Conservation (phyloP, 257 asterid species). For the Lavandula angustifolia region DNA sequence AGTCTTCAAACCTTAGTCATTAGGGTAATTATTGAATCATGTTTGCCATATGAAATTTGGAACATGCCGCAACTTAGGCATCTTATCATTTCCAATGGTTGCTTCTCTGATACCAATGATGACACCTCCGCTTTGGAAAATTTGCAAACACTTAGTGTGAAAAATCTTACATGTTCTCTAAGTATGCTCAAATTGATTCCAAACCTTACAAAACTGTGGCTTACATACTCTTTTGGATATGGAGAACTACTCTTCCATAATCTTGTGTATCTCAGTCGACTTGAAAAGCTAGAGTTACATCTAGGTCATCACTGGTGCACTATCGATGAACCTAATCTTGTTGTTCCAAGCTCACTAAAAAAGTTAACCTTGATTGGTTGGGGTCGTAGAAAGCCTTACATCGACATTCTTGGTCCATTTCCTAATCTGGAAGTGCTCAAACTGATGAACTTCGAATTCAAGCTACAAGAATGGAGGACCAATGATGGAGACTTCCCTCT, state of each 20-base stretch:
- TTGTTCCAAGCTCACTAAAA: background rate
- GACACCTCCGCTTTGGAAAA: background rate
- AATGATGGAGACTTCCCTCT: background rate
- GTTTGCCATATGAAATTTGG: background rate
- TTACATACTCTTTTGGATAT: background rate
- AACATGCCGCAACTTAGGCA: background rate
- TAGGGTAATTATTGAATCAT: background rate
- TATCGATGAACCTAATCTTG: background rate
- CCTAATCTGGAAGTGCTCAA: too few species aligned
- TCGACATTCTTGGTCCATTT: too few species aligned
- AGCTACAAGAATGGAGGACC: background rate
- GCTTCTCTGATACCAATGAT: too few species aligned
- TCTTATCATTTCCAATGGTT: background rate
- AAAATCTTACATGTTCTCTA: background rate
- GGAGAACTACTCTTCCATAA: constrained; percentile 7
- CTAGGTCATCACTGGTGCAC: background rate
- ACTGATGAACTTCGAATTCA: too few species aligned
- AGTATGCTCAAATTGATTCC: constrained; percentile 5
- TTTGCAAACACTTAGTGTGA: constrained; percentile 2
- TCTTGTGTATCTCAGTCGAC: constrained; percentile 10
- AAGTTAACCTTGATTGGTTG: too few species aligned
- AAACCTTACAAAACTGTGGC: background rate
- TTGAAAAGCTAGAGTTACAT: background rate
- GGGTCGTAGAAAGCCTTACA: too few species aligned
- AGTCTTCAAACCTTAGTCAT: background rate